A percentile compares a stretch with the other conserved stretches of the same genome.
These are phyloP conservation scores for Lasiodiplodia theobromae DNA, from an alignment of 2,329 filamentous ascomycete genomes.

Conservation along the genomic window DNA sequence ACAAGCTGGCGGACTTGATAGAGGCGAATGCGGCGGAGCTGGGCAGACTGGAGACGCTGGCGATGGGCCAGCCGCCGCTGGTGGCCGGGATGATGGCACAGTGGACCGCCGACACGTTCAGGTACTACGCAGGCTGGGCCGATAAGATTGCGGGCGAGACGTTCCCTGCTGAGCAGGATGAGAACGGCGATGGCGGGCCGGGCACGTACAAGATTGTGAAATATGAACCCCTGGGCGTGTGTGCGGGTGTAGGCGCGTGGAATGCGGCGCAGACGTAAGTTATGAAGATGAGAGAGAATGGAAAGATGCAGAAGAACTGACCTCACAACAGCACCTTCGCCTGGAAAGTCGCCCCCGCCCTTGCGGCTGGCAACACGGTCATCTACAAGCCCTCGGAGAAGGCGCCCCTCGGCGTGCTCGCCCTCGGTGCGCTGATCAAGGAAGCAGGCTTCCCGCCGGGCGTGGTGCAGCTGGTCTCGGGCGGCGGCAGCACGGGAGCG, in stretches of 20 bases:
- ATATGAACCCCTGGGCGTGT: constrained; percentile 42
- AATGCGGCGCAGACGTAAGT: constrained; percentile 32
- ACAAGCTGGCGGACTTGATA: constrained; percentile 35
- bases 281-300: neutral
- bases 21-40: constrained; percentile 33
- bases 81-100: constrained; percentile 21
- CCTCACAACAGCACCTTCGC: constrained; percentile 33
- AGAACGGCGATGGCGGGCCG: neutral
- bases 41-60: constrained; percentile 32
- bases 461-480: constrained; percentile 45
- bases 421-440: constrained; percentile 40
- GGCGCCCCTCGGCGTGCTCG: constrained; percentile 37
- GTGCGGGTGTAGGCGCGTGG: constrained; percentile 41
- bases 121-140: constrained; percentile 39
- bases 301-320: neutral
- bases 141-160: constrained; percentile 45
- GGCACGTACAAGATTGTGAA: constrained; percentile 38
- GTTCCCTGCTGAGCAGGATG: constrained; percentile 35
- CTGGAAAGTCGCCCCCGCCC: constrained; percentile 40
- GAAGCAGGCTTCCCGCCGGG: constrained; percentile 50
- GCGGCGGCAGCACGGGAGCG: constrained; percentile 39
- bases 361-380: constrained; percentile 42
- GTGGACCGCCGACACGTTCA: constrained; percentile 6
- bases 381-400: constrained; percentile 44
- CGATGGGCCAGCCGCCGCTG: constrained; percentile 35